Evolutionary conservation across 805 yeast species (phyloP).

Genomic region (Tetrapisispora nanseiensis): DNA sequence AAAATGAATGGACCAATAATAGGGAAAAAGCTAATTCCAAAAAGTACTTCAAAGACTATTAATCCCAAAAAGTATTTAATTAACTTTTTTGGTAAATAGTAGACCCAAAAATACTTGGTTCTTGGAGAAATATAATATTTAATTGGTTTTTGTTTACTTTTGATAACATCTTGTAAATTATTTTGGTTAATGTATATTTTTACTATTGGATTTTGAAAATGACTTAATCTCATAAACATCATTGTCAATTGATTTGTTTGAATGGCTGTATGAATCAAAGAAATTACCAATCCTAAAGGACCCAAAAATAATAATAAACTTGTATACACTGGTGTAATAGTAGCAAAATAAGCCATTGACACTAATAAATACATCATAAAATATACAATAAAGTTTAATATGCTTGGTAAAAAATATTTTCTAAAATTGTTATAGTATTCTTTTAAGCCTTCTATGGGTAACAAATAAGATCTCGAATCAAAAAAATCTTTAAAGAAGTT

Average conservation of each 20-base stretch:
- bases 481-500: slow-evolving; percentile 20
- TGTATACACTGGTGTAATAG: slow-evolving; percentile 25
- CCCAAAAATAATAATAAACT: slow-evolving; percentile 22
- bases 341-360: slow-evolving; percentile 20
- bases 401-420: slow-evolving; percentile 9
- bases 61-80: slow-evolving; percentile 14
- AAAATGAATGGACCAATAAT: slow-evolving; percentile 25
- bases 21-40: slow-evolving; percentile 22
- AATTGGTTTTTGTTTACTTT: slow-evolving; percentile 16
- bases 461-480: slow-evolving; percentile 15
- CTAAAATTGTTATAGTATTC: slow-evolving; percentile 11
- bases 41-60: slow-evolving; percentile 7
- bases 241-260: slow-evolving; percentile 26
- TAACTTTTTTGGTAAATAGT: slow-evolving; percentile 21
- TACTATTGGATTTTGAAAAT: slow-evolving; percentile 15
- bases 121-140: slow-evolving; percentile 23
- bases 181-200: slow-evolving; percentile 6
- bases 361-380: slow-evolving; percentile 13
- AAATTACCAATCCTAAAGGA: slow-evolving; percentile 22
- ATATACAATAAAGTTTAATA: slow-evolving; percentile 11
- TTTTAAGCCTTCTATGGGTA: slow-evolving; percentile 19
- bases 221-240: slow-evolving; percentile 26
- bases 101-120: slow-evolving; percentile 22
- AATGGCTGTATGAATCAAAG: slow-evolving; percentile 22
- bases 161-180: slow-evolving; percentile 2